These are phyloP conservation scores for Grigorovia transvaalensis DNA, from an alignment of 805 yeast species.

Conservation along the genomic window DNA sequence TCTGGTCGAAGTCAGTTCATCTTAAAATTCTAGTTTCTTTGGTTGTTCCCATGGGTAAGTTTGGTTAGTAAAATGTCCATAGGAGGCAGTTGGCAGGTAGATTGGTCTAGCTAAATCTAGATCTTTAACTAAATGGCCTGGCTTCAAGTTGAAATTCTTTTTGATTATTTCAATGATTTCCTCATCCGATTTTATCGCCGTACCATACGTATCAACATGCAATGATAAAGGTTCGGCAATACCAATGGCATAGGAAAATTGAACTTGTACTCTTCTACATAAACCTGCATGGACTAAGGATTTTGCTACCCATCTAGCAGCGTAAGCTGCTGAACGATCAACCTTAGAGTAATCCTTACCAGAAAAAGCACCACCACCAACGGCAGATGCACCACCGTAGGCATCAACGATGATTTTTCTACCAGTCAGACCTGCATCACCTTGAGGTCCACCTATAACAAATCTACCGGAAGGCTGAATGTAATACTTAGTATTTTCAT, in stretches of 20 bases:
- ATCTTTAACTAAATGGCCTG: slow-evolving; percentile 96
- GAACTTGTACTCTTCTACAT: slow-evolving; percentile 95
- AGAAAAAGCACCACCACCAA: slow-evolving; percentile 99
- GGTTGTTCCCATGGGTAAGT: slow-evolving; percentile 98
- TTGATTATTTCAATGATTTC: slow-evolving; percentile 86
- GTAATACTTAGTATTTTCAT: slow-evolving; percentile 92
- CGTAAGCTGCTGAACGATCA: slow-evolving; percentile 99
- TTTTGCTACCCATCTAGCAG: slow-evolving; percentile 99
- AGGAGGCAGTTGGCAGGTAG: slow-evolving; percentile 97
- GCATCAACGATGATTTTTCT: slow-evolving; percentile 99
- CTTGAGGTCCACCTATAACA: slow-evolving; percentile 99
- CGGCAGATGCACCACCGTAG: slow-evolving; percentile 99
- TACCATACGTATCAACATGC: slow-evolving; percentile 96
- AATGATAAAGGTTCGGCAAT: slow-evolving; percentile 98
- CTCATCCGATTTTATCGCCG: slow-evolving; percentile 79
- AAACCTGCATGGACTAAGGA: slow-evolving; percentile 90
- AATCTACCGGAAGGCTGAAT: slow-evolving; percentile 99
- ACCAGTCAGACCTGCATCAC: slow-evolving; percentile 99
- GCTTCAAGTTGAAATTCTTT: slow-evolving; percentile 96
- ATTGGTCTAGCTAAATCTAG: slow-evolving; percentile 98
- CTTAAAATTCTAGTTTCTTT: slow-evolving; percentile 57
- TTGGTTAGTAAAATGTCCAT: slow-evolving; percentile 99
- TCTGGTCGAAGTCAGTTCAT: not conserved
- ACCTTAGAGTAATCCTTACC: slow-evolving; percentile 99
- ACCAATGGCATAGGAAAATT: slow-evolving; percentile 99